phyloP scores from a whole-genome alignment of 306 rosid genomes.

The Gillenia trifoliata region DNA sequence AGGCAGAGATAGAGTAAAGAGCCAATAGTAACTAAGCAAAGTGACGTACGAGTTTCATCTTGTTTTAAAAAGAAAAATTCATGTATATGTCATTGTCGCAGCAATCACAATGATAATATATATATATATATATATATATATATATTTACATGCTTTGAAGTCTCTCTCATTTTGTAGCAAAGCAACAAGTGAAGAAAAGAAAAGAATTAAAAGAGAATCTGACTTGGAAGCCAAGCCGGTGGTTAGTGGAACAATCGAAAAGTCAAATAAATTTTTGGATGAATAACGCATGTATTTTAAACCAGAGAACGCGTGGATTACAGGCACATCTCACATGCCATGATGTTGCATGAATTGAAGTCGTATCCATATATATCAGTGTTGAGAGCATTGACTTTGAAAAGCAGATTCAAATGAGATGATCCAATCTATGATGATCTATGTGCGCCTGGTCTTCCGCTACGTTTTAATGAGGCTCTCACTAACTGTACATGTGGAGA shows the following conservation, averaged over 20 bases:
- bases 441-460: neutral
- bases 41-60: neutral
- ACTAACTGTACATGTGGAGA: neutral
- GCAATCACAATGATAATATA: neutral
- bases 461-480: neutral
- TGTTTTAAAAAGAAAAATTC: too few relatives aligned
- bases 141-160: neutral
- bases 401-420: neutral
- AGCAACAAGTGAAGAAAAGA: neutral
- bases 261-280: neutral
- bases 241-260: neutral
- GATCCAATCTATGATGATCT: too few relatives aligned
- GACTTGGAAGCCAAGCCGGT: neutral
- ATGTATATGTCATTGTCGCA: neutral
- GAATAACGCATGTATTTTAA: neutral
- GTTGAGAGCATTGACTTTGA: neutral
- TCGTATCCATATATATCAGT: too few relatives aligned
- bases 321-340: neutral
- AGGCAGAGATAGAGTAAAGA: neutral
- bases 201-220: neutral
- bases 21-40: neutral
- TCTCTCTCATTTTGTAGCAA: neutral
- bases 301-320: too few relatives aligned
- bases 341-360: neutral
- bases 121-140: too few relatives aligned